Conservation (phyloP, 345 rosid genomes). For the Dimocarpus longan region DNA sequence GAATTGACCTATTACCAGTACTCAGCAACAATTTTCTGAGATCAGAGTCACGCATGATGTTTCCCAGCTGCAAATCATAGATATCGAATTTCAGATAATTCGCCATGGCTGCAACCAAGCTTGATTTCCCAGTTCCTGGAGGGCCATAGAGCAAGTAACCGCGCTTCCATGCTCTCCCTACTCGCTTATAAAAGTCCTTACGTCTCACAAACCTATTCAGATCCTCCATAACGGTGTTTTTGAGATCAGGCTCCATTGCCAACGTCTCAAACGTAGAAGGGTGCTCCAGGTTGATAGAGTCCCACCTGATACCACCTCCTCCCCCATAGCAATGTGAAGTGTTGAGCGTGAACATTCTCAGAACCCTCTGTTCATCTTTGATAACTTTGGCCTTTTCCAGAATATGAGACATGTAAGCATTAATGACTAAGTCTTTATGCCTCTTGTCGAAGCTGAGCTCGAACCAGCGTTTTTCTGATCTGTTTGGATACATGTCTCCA, state of each 20-base stretch:
- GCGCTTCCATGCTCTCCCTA: conserved; percentile 71
- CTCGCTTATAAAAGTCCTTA: conserved; percentile 61
- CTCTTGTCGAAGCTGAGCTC: conserved; percentile 55
- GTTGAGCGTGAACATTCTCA: conserved; percentile 56
- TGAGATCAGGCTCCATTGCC: conserved; percentile 58
- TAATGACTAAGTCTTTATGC: conserved; percentile 47
- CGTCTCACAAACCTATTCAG: conserved; percentile 54
- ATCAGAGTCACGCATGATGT: conserved; percentile 50
- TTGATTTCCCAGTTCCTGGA: conserved; percentile 76
- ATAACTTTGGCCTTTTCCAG: conserved; percentile 37
- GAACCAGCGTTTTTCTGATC: conserved; percentile 33
- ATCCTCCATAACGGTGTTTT: conserved; percentile 46
- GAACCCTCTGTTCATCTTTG: conserved; percentile 33
- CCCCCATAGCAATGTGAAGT: neutral
- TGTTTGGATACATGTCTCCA: conserved; percentile 5
- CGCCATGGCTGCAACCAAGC: conserved; percentile 78
- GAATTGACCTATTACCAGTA: conserved; percentile 55
- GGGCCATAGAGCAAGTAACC: conserved; percentile 83
- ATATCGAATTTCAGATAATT: conserved; percentile 64
- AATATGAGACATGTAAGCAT: conserved; percentile 45
- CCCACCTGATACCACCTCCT: conserved; percentile 42
- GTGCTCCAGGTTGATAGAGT: conserved; percentile 57
- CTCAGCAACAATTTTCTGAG: conserved; percentile 49
- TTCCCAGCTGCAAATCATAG: conserved; percentile 59
- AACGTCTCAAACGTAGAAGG: conserved; percentile 71